A percentile compares a stretch with the other conserved stretches of the same genome.
These are phyloP conservation scores for Ascochyta lentis DNA, from an alignment of 2,329 filamentous ascomycete species.

Conservation along the genomic window DNA sequence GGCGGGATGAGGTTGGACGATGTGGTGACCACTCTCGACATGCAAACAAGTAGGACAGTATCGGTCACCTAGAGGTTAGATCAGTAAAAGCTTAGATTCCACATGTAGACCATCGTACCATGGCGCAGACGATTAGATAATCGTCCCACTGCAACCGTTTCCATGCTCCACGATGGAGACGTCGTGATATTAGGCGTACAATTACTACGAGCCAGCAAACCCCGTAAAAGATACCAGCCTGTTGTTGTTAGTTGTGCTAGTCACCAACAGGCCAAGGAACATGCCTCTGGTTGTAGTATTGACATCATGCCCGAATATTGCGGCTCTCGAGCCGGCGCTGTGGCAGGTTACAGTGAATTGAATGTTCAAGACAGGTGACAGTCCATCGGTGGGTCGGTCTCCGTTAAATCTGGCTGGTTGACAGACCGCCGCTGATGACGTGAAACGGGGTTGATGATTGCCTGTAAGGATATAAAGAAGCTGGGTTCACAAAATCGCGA, in stretches of 20 bases:
- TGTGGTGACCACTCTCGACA: constrained; percentile 41
- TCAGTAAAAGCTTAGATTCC: constrained; percentile 8
- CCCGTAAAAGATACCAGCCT: constrained; percentile 41
- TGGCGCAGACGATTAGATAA: constrained; percentile 44
- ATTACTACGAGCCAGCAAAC: constrained; percentile 45
- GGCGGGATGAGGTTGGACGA: constrained; percentile 48
- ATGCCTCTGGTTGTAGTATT: constrained; percentile 39
- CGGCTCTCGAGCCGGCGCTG: constrained; percentile 13
- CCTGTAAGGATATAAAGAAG: constrained; percentile 1
- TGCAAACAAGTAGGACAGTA: constrained; percentile 42
- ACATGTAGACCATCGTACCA: constrained; percentile 30
- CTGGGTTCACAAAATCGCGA: constrained; percentile 6
- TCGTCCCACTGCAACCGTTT: constrained; percentile 45
- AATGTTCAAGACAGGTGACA: neutral
- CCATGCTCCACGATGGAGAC: constrained; percentile 42
- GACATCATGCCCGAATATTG: constrained; percentile 26
- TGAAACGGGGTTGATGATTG: constrained; percentile 15
- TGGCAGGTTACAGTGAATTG: constrained; percentile 4
- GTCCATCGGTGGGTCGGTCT: constrained; percentile 7
- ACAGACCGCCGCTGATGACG: neutral
- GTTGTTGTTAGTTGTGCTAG: constrained; percentile 3
- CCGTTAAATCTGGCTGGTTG: constrained; percentile 3
- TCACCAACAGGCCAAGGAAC: neutral
- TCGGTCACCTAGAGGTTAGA: constrained; percentile 33
- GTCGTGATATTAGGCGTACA: constrained; percentile 37